phyloP scores from a whole-genome alignment of 2,329 filamentous ascomycete genomes.

The Lojkania enalia region DNA sequence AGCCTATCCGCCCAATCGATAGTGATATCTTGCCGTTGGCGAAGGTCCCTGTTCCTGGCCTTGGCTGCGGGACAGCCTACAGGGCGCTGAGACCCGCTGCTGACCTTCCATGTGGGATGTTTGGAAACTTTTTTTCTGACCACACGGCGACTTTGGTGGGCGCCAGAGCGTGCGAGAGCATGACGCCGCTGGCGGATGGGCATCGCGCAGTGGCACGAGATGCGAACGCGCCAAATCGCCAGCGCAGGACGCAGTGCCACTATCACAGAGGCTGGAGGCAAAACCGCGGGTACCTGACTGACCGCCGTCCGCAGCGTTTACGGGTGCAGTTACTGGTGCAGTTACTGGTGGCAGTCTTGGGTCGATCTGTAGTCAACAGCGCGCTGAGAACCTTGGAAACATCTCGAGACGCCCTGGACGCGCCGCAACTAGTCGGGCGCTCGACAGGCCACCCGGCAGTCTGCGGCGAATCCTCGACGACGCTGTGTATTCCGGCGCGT shows the following conservation, averaged over 20 bases:
- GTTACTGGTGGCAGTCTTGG: no score
- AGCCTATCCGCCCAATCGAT: conserved; percentile 47
- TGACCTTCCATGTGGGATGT: conserved; percentile 35
- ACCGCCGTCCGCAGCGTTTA: background rate
- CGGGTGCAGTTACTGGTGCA: no score
- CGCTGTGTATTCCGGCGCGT: conserved; percentile 2
- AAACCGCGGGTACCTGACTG: conserved; percentile 15
- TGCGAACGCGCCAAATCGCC: conserved; percentile 27
- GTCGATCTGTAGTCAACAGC: no score
- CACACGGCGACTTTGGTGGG: conserved; percentile 27
- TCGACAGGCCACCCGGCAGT: conserved; percentile 12
- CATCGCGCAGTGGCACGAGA: conserved; percentile 27
- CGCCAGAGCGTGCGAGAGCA: conserved; percentile 21
- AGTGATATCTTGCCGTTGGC: conserved; percentile 41
- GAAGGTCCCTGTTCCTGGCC: conserved; percentile 31
- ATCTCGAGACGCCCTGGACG: conserved; percentile 17
- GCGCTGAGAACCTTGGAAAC: no score
- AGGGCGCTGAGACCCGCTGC: conserved; percentile 24
- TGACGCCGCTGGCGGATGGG: conserved; percentile 22
- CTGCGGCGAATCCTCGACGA: conserved; percentile 14
- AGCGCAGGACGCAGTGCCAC: conserved; percentile 33
- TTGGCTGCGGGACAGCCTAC: conserved; percentile 19
- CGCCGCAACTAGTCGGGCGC: conserved; percentile 25
- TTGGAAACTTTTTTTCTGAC: conserved; percentile 37
- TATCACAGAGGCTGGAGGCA: conserved; percentile 14